A percentile compares a stretch with the other conserved stretches of the same genome.
Conservation (phyloP, 768 basidiomycete genomes). For the Leucocoprinus sp. region DNA sequence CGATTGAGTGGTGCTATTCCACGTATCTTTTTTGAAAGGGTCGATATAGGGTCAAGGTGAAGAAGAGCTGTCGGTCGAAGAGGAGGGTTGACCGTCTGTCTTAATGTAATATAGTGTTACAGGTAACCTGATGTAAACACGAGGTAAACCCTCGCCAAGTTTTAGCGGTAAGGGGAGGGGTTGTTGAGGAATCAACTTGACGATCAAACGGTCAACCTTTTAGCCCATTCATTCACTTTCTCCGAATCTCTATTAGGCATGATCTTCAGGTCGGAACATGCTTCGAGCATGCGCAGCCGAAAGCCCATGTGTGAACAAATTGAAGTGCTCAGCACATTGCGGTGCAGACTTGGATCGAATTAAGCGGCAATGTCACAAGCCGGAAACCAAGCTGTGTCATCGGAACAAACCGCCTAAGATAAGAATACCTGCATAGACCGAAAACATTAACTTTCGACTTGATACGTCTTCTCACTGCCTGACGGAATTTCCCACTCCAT, state of each 20-base stretch:
- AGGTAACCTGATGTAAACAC: constrained; percentile 5
- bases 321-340: constrained; percentile 3
- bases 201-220: constrained; percentile 10
- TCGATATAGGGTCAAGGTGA: background rate
- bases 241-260: no score
- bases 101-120: constrained; percentile 7
- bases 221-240: constrained; percentile 5
- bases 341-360: background rate
- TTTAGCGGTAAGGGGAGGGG: background rate
- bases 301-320: background rate
- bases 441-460: background rate
- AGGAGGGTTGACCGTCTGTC: constrained; percentile 1
- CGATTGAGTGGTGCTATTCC: background rate
- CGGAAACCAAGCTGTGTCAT: background rate
- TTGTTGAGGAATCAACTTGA: constrained; percentile 7
- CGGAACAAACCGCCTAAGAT: no score
- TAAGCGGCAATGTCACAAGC: background rate
- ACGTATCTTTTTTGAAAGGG: background rate
- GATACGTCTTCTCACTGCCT: background rate
- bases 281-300: no score
- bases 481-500: background rate
- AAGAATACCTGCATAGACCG: no score
- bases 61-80: background rate
- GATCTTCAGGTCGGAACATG: constrained; percentile 4
- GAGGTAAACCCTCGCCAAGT: constrained; percentile 3